Conservation (phyloP, 148 eudicot genomes). For the Amaranthus hypochondriacus region DNA sequence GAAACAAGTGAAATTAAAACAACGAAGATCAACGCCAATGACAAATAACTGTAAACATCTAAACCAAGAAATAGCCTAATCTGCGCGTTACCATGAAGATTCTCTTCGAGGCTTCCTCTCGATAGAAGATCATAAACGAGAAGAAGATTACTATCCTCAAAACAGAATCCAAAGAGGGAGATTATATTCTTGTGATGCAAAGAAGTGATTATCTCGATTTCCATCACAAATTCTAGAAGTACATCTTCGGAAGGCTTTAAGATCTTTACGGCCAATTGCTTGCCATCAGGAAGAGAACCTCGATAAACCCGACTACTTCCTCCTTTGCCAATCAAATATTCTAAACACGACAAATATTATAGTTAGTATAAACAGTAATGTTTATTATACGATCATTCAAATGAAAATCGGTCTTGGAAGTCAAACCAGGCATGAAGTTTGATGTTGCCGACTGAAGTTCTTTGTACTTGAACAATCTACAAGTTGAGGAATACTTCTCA, state of each 20-base stretch:
- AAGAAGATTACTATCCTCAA: slow-evolving; percentile 59
- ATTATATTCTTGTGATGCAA: slow-evolving; percentile 75
- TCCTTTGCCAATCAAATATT: slow-evolving; percentile 85
- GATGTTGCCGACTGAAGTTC: slow-evolving; percentile 76
- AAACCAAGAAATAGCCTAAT: background rate
- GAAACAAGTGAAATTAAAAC: background rate
- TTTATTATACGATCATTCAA: background rate
- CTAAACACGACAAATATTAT: slow-evolving; percentile 32
- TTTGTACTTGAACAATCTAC: slow-evolving; percentile 57
- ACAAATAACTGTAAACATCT: slow-evolving; percentile 7
- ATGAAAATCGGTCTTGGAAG: slow-evolving; percentile 14
- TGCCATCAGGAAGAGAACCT: slow-evolving; percentile 74
- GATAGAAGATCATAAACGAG: slow-evolving; percentile 82
- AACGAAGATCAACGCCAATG: background rate
- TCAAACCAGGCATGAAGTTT: slow-evolving; percentile 60
- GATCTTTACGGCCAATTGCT: slow-evolving; percentile 79
- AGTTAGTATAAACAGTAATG: slow-evolving; percentile 5
- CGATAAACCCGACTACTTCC: slow-evolving; percentile 82
- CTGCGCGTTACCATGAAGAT: slow-evolving; percentile 70
- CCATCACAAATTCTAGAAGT: slow-evolving; percentile 61
- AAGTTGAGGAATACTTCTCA: slow-evolving; percentile 64
- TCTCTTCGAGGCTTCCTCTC: slow-evolving; percentile 90
- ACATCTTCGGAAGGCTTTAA: slow-evolving; percentile 64
- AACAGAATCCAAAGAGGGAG: slow-evolving; percentile 82
- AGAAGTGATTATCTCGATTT: slow-evolving; percentile 75